Evolutionary conservation across 2,329 filamentous ascomycete species (phyloP).

Genomic region (Hypoxylon sp.): DNA sequence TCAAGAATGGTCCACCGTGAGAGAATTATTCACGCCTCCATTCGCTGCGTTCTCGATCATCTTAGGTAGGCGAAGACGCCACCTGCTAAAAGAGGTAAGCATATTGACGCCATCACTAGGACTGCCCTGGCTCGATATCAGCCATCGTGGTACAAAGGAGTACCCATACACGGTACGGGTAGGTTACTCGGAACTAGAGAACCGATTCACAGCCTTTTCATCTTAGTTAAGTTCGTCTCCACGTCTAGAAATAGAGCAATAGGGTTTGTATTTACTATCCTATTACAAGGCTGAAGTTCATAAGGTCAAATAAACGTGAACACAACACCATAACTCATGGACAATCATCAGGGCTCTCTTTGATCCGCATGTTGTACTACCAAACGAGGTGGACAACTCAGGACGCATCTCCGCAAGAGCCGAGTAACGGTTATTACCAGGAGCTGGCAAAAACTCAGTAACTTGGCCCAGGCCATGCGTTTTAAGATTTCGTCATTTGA

Average conservation of each 20-base stretch:
- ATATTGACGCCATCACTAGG: neutral
- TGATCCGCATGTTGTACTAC: slow-evolving; percentile 65
- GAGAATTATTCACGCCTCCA: too few relatives aligned
- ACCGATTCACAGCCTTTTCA: neutral
- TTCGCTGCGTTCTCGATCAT: too few relatives aligned
- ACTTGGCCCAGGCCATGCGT: slow-evolving; percentile 31
- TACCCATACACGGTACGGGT: neutral
- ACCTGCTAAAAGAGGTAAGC: neutral
- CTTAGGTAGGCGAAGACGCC: neutral
- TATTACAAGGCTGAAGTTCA: neutral
- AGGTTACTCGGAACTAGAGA: neutral
- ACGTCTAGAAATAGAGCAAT: neutral
- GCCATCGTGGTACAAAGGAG: neutral
- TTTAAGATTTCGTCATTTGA: slow-evolving; percentile 65
- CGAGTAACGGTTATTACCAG: slow-evolving; percentile 59
- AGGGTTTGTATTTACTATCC: neutral
- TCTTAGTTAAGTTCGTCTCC: neutral
- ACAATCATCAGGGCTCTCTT: slow-evolving; percentile 72
- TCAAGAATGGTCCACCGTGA: too few relatives aligned
- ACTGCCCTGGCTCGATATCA: neutral
- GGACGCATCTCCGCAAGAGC: slow-evolving; percentile 53
- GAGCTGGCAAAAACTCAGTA: slow-evolving; percentile 49
- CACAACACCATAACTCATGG: neutral
- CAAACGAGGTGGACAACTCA: slow-evolving; percentile 55
- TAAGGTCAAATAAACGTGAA: neutral